These are phyloP conservation scores for Leersia perrieri DNA, from an alignment of 176 grass and related monocot genomes.

Conservation along the genomic window DNA sequence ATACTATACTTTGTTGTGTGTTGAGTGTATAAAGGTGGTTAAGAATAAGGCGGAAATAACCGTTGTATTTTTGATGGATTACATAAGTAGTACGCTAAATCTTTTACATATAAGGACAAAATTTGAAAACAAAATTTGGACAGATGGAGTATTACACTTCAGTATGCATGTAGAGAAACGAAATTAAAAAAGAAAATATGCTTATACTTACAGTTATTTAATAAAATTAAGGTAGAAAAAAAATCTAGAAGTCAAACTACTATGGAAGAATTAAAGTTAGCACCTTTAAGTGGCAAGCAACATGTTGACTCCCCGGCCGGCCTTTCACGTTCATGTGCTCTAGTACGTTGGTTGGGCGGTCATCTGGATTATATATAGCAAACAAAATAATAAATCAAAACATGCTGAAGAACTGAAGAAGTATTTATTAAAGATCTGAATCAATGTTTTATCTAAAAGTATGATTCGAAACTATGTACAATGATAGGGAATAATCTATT, in stretches of 20 bases:
- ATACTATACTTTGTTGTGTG: no score
- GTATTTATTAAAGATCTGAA: not conserved
- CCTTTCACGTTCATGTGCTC: not conserved
- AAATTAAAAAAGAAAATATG: not conserved
- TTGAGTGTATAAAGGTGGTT: no score
- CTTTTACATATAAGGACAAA: no score
- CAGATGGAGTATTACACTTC: no score
- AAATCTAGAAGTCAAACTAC: not conserved
- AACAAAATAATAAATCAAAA: not conserved
- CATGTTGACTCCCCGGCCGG: not conserved
- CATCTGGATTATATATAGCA: not conserved
- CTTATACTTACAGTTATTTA: not conserved
- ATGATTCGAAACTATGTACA: not conserved
- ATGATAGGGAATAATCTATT: not conserved
- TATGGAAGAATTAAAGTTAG: not conserved
- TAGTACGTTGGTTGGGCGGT: not conserved
- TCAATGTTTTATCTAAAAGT: not conserved
- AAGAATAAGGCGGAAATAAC: no score
- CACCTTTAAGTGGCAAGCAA: slow-evolving; percentile 20
- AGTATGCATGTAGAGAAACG: not conserved
- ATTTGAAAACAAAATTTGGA: no score
- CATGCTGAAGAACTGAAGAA: not conserved
- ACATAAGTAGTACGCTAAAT: no score
- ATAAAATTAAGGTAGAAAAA: not conserved
- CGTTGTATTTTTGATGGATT: no score